These are phyloP conservation scores for Crithidia expoeki DNA, from an alignment of 208 protist species.

Conservation along the genomic window DNA sequence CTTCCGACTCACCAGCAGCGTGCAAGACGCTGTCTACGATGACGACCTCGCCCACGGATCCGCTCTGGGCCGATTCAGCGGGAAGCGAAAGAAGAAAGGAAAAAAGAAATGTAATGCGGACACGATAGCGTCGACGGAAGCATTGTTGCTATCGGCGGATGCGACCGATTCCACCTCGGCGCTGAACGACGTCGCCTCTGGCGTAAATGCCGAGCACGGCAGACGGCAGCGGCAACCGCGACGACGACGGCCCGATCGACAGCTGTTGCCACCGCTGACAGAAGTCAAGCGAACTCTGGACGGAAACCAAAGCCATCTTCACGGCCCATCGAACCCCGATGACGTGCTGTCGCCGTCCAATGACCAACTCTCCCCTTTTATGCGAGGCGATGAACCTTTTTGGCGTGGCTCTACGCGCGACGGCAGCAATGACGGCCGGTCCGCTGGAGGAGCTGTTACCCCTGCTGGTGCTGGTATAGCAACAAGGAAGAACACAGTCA, in stretches of 20 bases:
- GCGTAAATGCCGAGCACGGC: background rate
- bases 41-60: background rate
- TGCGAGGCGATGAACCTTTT: background rate
- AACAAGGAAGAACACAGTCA: background rate
- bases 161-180: background rate
- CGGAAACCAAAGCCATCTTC: conserved; percentile 1
- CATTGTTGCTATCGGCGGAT: conserved; percentile 15
- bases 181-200: background rate
- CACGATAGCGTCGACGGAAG: conserved; percentile 9
- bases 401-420: background rate
- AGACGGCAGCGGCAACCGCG: conserved; percentile 11
- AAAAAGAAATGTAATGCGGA: background rate
- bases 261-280: conserved; percentile 30
- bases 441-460: too few species aligned
- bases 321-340: background rate
- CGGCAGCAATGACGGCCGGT: background rate
- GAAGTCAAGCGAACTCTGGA: background rate
- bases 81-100: background rate
- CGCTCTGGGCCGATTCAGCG: background rate
- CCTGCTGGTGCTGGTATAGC: background rate
- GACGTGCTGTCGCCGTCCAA: background rate
- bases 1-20: conserved; percentile 28
- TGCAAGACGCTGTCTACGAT: conserved; percentile 18
- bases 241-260: conserved; percentile 26
- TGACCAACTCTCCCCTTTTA: background rate